phyloP scores from a whole-genome alignment of 2,329 filamentous ascomycete genomes.

The Magnaporthiopsis incrustans region DNA sequence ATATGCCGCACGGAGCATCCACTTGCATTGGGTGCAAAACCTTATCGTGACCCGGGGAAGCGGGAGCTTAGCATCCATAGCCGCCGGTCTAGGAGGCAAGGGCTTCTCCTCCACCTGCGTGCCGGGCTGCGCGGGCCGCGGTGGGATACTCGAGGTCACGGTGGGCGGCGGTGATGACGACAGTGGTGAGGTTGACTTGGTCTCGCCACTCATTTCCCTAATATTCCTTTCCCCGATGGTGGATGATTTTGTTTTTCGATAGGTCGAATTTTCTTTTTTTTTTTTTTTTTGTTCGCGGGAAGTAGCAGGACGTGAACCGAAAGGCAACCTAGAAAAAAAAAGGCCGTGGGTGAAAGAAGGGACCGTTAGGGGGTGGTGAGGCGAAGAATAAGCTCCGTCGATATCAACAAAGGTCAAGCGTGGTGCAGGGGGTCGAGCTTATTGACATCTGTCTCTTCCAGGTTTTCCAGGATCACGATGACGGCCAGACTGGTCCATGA shows the following conservation, averaged over 20 bases:
- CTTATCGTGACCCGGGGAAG: constrained; percentile 77
- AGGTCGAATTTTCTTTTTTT: neutral
- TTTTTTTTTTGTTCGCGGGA: neutral
- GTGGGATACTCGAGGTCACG: too few species aligned
- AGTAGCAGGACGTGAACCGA: constrained; percentile 6
- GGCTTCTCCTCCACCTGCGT: too few species aligned
- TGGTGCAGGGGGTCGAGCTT: neutral
- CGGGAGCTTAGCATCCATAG: neutral
- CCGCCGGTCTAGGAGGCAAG: neutral
- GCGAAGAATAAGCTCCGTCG: neutral
- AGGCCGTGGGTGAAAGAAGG: neutral
- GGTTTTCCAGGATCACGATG: neutral
- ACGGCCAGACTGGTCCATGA: too few species aligned
- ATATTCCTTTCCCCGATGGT: neutral
- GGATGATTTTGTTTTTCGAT: neutral
- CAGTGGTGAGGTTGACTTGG: neutral
- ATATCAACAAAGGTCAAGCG: too few species aligned
- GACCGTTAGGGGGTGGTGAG: neutral
- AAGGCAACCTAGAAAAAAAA: neutral
- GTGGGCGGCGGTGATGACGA: neutral
- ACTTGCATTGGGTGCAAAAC: constrained; percentile 91
- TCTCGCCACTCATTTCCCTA: neutral
- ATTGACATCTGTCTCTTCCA: neutral
- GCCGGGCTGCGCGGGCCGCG: too few species aligned
- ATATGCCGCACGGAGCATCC: constrained; percentile 82